Base-by-base conservation (phyloP, 345 rosid genomes). In the Syzygium jambos region DNA sequence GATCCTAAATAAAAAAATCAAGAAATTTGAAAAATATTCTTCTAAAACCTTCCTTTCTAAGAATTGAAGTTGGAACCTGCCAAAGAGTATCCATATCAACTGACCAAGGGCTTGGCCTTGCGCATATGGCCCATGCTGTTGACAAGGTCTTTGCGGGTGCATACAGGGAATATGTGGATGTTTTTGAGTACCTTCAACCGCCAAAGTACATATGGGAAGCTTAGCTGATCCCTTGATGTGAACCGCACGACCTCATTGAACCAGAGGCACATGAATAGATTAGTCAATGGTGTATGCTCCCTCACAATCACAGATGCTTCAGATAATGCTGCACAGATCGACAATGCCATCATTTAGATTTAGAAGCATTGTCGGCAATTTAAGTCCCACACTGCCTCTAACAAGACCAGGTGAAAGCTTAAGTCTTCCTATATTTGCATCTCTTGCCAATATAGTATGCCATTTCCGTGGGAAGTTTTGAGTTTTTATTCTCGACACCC, bases 251-350 rank as follows among this genome's bases (percentile, higher is more conserved):
- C 99, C 92, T 97, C 99, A 78, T 97, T 95, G 90, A 96, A 96
- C 99, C 99, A 97, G n/a, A 95, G 95, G 95, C 99, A 97, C 98
- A 95, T 95, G 46, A 97, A 93, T 73, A 96, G 88, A 89, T 97
- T 94, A 27, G 93, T 93, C 86, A 95, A 34, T 16, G 97, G 96
- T 12, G 95, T 91, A 88, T 97, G 98, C 92, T 97, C 92, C 92
- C 99, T 93, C 90, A 94, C 98, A 51, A 97, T 97, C 82, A 97
- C 95, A 9, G 99, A 97, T 52, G 99, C 98, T 92, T 97, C 99
- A 52, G 91, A 91, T 68, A 97, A 90, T 87, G 99, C 99, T 97
- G 95, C 93, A 91, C 41, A 88, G 56, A 55, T 78, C 57, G 88
- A 78, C 9, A 57, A 56, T 23, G 52, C 53, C 51, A 16, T 85